Evolutionary conservation across 2,329 filamentous ascomycete species (phyloP), one percentile per base, ranked within the genome.

Genomic region (Botrytis medusae): DNA sequence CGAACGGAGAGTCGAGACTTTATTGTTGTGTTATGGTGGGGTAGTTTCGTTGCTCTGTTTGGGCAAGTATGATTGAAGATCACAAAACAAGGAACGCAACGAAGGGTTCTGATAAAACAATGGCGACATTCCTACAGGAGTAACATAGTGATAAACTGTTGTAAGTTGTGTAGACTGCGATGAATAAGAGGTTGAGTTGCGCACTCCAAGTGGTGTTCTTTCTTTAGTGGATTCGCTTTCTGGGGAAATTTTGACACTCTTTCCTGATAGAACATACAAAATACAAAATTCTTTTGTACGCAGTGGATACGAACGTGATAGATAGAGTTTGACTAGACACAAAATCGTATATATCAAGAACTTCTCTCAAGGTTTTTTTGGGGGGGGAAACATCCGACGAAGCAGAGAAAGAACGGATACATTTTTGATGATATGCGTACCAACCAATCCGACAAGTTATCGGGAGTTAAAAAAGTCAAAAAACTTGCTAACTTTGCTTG

Each of bases 1-100:
- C 32, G 10, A 29, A 40, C 22, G 10, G 46, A 54, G 51, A 54
- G 34, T 29, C 25, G 64, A 67, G 46, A 54, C 64, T 67, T 67
- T 34, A 48, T 54, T 54, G 46, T 29, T 67, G 34, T 67, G 46
- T 40, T 54, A 14, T 67, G 64, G 63, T 54, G 64, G 64, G 64
- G 46, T 54, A 54, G 37, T 54, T 54, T 29, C n/a, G 34, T 40
- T 67, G 40, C 25, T 54, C 34, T 67, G 32, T 54, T 67, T 48
- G 22, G 46, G 64, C 34, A 67, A 67, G 51, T 67, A 54, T 67
- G 44, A 12, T 51, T 40, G 44, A n/a, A 67, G 44, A 51, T 54
- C 34, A 54, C 14, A 12, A 29, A 68, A 29, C 22, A 51, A 37
- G 64, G 16, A 54, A 57, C 6, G 20, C 22, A 57, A 32, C 3